Evolutionary conservation across 805 yeast genomes (phyloP), one percentile per base, ranked within the genome.

Genomic region (Wickerhamiella spandovensis): DNA sequence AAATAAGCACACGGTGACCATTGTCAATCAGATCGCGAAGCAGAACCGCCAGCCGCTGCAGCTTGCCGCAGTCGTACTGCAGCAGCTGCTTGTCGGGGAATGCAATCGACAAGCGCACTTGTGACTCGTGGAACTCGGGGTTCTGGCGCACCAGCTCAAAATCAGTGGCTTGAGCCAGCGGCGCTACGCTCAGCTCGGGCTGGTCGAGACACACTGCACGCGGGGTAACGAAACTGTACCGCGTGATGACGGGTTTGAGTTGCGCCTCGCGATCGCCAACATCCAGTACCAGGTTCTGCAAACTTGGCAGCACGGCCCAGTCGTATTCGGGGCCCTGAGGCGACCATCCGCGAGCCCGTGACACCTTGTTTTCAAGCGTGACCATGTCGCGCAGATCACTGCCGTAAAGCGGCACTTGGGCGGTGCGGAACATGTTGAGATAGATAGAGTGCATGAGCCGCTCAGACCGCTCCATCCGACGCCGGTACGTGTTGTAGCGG

Each of bases 21-120:
- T 79, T 79, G 35, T 83, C 81, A 48, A 84, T 82, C 54, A 94
- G 71, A 23, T 86, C 82, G 51, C 82, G 85, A 49, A 92, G 67
- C 44, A 92, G 68, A 2, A 70, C 65, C 0, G 97, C 90, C 47
- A 92, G 67, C 58, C 81, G 83, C 63, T 92, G 99, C 37, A 92
- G 71, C 65, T 92, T 92, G 52, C 99, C 99, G 71, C 98, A 92
- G 65, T 92, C 99, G 64, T 84, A 92, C 63, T 92, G 95, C 50
- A 92, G 67, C 52, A 92, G 69, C 13, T 92, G 81, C 64, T 89
- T 92, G 63, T 92, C 98, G 0, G 99, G 99, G 64, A 92, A 94
- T 17, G 95, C 96, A 58, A 92, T 86, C 0, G 96, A 82, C 45
- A 87, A 68, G 58, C 87, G 84, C 15, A 87, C 83, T 64, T 90